Base-by-base conservation (phyloP, 129 eudicot species). In the Logfia minima region DNA sequence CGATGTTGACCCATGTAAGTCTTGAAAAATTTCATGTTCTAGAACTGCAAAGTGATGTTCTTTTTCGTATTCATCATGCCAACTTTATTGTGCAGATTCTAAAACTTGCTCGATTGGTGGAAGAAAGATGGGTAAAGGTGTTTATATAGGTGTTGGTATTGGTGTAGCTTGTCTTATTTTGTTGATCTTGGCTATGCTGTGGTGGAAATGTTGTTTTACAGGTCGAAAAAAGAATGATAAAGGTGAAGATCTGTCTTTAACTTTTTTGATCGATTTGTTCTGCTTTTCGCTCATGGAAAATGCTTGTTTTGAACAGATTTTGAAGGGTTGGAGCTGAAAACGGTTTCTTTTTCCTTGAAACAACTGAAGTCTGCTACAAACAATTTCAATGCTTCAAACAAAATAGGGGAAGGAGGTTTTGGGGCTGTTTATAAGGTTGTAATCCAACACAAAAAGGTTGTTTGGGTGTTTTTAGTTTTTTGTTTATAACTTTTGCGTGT, bases 321-420 rank as follows among this genome's bases (percentile, higher is more conserved):
- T 72, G 88, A 85, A 68, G 96, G 85, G 9, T 81, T 87, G 71
- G 92, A 86, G 82, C 74, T 87, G 75, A 89, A 89, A 71, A 92
- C 90, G 35, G 77, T 85, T 61, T 84, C 90, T 35, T 92, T 87
- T 77, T 85, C 89, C 41, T 76, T 87, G 13, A 91, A 87, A 75
- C 95, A 88, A 83, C 70, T 91, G 35, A 87, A 86, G 87, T 62
- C 79, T 22, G 97, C 97, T 26, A 92, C 97, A 1, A 83, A 89
- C 81, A 87, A 92, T 86, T 92, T 92, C 69, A 83, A 84, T 53
- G 60, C 70, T 65, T 32, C 81, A 6, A 92, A 92, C 83, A 89
- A 89, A 79, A 71, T 89, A 13, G 96, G 96, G 66, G 97, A 91
- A 89, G 97, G 95, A 74, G 97, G 97, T 78, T 91, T 91, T 79